Evolutionary conservation across 805 yeast genomes (phyloP).

Genomic region (Kluyveromyces siamensis): DNA sequence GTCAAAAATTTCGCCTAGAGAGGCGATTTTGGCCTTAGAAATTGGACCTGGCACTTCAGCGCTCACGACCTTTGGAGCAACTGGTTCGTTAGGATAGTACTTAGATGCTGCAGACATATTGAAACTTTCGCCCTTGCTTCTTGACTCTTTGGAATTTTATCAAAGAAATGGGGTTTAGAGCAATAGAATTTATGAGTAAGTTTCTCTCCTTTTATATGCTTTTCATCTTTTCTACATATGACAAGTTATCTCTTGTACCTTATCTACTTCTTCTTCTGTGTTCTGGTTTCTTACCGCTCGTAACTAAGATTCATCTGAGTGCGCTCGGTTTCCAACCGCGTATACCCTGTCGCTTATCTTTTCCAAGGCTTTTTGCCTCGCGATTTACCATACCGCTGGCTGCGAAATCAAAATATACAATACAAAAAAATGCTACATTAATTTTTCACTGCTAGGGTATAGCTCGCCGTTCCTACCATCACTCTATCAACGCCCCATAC

Average conservation of each 20-base stretch:
- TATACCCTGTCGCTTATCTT: background rate
- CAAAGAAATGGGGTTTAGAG: no score
- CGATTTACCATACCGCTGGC: background rate
- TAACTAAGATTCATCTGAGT: background rate
- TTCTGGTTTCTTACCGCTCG: background rate
- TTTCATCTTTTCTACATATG: background rate
- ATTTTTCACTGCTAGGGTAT: no score
- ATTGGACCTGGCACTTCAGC: slow-evolving; percentile 68
- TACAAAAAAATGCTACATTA: background rate
- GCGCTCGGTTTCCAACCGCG: background rate
- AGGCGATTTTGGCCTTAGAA: slow-evolving; percentile 41
- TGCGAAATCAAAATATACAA: background rate
- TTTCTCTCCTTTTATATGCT: background rate
- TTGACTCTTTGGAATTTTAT: no score
- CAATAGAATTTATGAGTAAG: no score
- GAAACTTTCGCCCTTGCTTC: background rate
- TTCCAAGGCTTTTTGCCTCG: background rate
- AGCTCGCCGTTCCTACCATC: no score
- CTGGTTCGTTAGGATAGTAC: slow-evolving; percentile 77
- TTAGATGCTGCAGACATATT: slow-evolving; percentile 37
- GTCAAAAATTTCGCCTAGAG: slow-evolving; percentile 51
- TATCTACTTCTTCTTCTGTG: background rate
- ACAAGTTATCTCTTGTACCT: background rate
- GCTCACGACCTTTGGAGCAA: slow-evolving; percentile 54
- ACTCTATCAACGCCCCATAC: no score